These are phyloP conservation scores for Ogataea hybrid DNA, from an alignment of 1,139 yeast species.

Conservation along the genomic window DNA sequence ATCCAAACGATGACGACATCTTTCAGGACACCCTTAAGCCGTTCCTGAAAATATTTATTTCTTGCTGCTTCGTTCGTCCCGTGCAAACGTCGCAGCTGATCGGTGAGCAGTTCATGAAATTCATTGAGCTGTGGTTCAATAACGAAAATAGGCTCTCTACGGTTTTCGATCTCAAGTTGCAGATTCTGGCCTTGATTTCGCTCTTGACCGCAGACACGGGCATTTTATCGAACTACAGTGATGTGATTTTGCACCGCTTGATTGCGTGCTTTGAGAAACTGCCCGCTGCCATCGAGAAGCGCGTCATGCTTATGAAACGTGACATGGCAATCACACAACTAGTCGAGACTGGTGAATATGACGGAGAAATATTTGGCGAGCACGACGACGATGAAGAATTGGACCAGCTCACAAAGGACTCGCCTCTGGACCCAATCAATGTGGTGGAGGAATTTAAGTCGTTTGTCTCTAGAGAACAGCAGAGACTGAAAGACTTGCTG, in stretches of 20 bases:
- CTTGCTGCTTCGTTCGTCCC: conserved; percentile 43
- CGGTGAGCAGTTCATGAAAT: conserved; percentile 36
- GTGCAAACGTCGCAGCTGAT: conserved; percentile 38
- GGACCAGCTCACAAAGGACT: conserved; percentile 51
- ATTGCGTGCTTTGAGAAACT: conserved; percentile 43
- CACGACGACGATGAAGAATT: conserved; percentile 47
- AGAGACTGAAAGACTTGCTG: conserved; percentile 9
- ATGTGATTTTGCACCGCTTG: conserved; percentile 35
- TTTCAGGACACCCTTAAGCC: conserved; percentile 18
- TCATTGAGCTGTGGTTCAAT: conserved; percentile 47
- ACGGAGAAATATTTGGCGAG: conserved; percentile 37
- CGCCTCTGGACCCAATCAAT: conserved; percentile 50
- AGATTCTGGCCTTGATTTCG: conserved; percentile 40
- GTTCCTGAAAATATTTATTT: conserved; percentile 44
- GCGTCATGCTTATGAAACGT: conserved; percentile 40
- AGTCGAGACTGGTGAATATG: conserved; percentile 28
- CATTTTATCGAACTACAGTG: conserved; percentile 9
- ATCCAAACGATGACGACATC: conserved; percentile 14
- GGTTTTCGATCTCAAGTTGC: conserved; percentile 56
- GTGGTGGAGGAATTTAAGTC: conserved; percentile 45
- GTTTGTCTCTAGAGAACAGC: conserved; percentile 21
- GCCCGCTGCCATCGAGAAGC: conserved; percentile 48
- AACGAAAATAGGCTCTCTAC: conserved; percentile 48
- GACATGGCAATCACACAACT: conserved; percentile 10
- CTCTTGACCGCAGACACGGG: conserved; percentile 15